Conservation (phyloP, 2,329 filamentous ascomycete genomes). For the Cryphonectria naterciae region DNA sequence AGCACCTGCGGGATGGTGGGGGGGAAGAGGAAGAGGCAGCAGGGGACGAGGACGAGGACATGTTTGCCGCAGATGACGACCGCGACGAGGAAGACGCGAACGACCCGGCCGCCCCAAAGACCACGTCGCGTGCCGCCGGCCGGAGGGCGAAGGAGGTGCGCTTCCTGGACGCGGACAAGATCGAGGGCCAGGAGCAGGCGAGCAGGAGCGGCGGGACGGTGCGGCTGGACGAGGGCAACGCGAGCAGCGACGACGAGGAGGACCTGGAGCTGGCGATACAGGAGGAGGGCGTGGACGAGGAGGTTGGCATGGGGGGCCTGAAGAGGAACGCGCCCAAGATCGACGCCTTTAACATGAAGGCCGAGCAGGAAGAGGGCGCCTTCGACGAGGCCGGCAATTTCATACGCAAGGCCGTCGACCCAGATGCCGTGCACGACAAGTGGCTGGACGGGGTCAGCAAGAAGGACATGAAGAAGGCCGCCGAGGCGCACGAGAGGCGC, state of each 20-base stretch:
- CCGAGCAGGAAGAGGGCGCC: constrained; percentile 87
- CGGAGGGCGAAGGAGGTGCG: constrained; percentile 65
- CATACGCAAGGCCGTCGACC: constrained; percentile 84
- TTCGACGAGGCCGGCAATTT: constrained; percentile 94
- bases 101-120: constrained; percentile 28
- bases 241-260: constrained; percentile 65
- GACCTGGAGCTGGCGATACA: constrained; percentile 75
- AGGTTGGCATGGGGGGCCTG: constrained; percentile 86
- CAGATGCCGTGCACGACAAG: constrained; percentile 85
- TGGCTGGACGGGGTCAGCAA: constrained; percentile 94
- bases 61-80: constrained; percentile 71
- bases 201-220: constrained; percentile 78
- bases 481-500: constrained; percentile 82
- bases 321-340: constrained; percentile 93
- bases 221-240: constrained; percentile 53
- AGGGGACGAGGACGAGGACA: constrained; percentile 75
- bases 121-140: constrained; percentile 47
- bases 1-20: constrained; percentile 44
- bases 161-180: constrained; percentile 64
- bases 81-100: constrained; percentile 24
- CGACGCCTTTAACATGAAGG: constrained; percentile 92
- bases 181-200: constrained; percentile 76
- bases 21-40: constrained; percentile 38
- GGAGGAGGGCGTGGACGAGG: constrained; percentile 80
- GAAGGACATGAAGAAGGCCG: constrained; percentile 88